These are phyloP conservation scores for Musa schizocarpa DNA, from an alignment of 176 grass and related monocot genomes.

Conservation along the genomic window DNA sequence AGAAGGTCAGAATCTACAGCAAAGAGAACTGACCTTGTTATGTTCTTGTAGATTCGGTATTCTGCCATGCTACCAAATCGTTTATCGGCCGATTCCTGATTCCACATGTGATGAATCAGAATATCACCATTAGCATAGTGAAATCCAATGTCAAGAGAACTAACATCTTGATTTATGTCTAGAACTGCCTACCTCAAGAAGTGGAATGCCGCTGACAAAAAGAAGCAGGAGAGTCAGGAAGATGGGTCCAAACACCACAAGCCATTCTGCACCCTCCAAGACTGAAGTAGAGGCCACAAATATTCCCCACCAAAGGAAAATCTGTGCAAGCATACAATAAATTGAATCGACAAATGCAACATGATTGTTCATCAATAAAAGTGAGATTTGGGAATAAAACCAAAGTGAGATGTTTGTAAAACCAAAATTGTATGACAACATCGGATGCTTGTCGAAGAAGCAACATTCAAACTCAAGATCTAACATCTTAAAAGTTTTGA, in stretches of 20 bases:
- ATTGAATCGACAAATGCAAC: not conserved
- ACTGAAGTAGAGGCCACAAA: conserved; percentile 83
- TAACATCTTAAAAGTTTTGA: too few species aligned
- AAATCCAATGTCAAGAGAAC: not conserved
- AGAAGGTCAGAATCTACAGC: not conserved
- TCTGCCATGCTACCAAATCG: conserved; percentile 43
- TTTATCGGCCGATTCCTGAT: conserved; percentile 73
- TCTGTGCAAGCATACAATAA: conserved; percentile 31
- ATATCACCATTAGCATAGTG: not conserved
- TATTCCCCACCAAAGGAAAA: conserved; percentile 94
- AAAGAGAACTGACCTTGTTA: conserved; percentile 50
- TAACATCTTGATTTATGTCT: not conserved
- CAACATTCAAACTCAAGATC: too few species aligned
- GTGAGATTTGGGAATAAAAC: not conserved
- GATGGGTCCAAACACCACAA: conserved; percentile 69
- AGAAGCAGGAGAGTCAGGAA: conserved; percentile 77
- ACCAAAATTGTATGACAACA: too few species aligned
- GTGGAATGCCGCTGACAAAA: conserved; percentile 85
- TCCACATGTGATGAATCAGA: conserved; percentile 4
- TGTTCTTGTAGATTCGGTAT: conserved; percentile 75
- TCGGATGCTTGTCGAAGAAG: too few species aligned
- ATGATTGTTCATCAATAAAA: not conserved
- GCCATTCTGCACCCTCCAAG: conserved; percentile 70
- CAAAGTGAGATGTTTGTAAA: not conserved
- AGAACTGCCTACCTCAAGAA: conserved; percentile 59